phyloP scores from a whole-genome alignment of 2,329 filamentous ascomycete species.

The Aspergillus proliferans region DNA sequence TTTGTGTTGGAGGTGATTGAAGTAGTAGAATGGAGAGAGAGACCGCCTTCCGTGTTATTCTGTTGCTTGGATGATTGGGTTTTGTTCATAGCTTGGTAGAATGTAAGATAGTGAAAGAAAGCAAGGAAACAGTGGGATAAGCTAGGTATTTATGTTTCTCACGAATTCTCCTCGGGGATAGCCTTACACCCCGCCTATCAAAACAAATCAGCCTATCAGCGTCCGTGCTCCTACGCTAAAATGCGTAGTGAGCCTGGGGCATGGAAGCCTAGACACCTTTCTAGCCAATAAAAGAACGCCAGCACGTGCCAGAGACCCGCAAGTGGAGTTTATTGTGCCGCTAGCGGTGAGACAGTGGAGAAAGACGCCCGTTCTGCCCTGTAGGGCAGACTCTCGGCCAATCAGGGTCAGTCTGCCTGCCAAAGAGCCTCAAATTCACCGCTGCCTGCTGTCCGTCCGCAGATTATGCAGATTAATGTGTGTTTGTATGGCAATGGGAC shows the following conservation, averaged over 20 bases:
- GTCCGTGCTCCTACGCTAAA: neutral
- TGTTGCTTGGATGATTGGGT: neutral
- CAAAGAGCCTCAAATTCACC: neutral
- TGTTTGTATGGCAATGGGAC: neutral
- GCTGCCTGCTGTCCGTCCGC: neutral
- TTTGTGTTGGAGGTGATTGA: constrained; percentile 7
- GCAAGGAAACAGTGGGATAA: neutral
- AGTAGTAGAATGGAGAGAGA: constrained; percentile 16
- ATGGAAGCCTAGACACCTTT: neutral
- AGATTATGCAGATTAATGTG: neutral
- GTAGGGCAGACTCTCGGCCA: neutral
- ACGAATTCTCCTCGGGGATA: too few species aligned
- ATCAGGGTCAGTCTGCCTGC: neutral
- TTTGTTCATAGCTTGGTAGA: constrained; percentile 1
- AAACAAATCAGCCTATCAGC: neutral
- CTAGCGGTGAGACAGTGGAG: neutral
- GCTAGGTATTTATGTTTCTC: constrained; percentile 1
- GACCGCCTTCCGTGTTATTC: constrained; percentile 6
- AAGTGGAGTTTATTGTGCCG: neutral
- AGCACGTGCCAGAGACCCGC: neutral
- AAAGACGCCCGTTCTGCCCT: neutral
- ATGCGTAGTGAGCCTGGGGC: neutral
- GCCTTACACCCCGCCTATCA: too few species aligned
- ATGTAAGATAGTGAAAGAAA: neutral
- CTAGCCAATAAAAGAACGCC: neutral